Evolutionary conservation across 2,329 filamentous ascomycete genomes (phyloP).

Genomic region (Parascedosporium putredinis): DNA sequence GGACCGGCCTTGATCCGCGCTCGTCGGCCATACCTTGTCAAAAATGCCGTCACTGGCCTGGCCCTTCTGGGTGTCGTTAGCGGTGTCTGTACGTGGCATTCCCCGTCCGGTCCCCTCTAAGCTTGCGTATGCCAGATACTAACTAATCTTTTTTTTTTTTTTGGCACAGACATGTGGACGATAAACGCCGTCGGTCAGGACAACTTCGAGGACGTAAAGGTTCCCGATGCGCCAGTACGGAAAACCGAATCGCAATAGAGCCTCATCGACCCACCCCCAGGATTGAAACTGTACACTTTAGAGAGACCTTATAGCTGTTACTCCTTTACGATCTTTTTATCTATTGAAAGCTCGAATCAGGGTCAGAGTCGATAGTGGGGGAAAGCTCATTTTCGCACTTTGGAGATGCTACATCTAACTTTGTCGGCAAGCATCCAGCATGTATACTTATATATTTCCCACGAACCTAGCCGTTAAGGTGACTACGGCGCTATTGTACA

Average conservation of each 20-base stretch:
- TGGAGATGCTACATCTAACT: no score
- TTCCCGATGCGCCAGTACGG: conserved; percentile 57
- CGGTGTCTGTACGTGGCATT: conserved; percentile 74
- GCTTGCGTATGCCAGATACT: no score
- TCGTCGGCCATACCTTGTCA: conserved; percentile 81
- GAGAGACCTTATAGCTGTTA: no score
- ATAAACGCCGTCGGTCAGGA: conserved; percentile 87
- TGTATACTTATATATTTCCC: not conserved
- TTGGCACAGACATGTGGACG: conserved; percentile 44
- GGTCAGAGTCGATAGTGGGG: no score
- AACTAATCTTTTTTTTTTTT: no score
- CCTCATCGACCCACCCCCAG: not conserved
- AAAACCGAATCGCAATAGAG: not conserved
- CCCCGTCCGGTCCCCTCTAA: not conserved
- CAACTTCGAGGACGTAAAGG: conserved; percentile 89
- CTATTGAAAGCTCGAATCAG: no score
- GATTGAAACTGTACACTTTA: not conserved
- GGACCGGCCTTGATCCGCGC: conserved; percentile 84
- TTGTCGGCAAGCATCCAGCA: no score
- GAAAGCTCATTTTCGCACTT: no score
- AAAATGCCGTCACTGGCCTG: conserved; percentile 76
- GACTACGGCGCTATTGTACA: not conserved
- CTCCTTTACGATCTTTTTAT: no score
- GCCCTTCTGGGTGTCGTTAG: conserved; percentile 65
- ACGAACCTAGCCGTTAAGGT: not conserved